Percentiles rank a stretch among this genome's conserved stretches.
Evolutionary conservation across 2,329 filamentous ascomycete species (phyloP).

Genomic region (Sphaerostilbella broomeana): DNA sequence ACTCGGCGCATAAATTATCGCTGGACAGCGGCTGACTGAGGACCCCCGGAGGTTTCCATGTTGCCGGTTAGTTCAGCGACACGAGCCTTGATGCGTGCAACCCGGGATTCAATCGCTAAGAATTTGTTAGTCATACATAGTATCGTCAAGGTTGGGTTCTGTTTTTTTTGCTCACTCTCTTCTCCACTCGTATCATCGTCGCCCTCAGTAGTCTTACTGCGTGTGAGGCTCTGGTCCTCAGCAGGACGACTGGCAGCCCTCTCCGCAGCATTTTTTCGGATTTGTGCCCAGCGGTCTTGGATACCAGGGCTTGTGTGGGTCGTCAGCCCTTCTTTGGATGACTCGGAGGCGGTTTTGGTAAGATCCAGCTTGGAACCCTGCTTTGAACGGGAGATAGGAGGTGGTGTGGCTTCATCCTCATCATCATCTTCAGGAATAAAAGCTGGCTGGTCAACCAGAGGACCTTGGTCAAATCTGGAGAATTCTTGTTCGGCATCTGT

Average conservation of each 20-base stretch:
- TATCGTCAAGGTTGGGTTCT: neutral
- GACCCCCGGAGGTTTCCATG: conserved; percentile 61
- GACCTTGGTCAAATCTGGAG: conserved; percentile 77
- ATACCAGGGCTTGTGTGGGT: conserved; percentile 29
- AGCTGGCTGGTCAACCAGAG: conserved; percentile 77
- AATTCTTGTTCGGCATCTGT: conserved; percentile 55
- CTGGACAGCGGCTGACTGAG: conserved; percentile 18
- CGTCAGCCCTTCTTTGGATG: conserved; percentile 28
- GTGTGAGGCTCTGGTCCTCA: conserved; percentile 56
- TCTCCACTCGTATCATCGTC: conserved; percentile 92
- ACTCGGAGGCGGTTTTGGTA: conserved; percentile 21
- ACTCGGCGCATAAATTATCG: conserved; percentile 12
- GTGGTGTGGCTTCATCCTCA: conserved; percentile 43
- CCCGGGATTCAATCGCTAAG: conserved; percentile 89
- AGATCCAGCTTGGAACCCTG: conserved; percentile 5
- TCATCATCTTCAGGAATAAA: conserved; percentile 60
- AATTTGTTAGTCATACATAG: conserved; percentile 18
- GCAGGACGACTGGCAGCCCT: conserved; percentile 60
- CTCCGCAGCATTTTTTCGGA: conserved; percentile 87
- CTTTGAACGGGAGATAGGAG: conserved; percentile 42
- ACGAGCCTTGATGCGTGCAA: conserved; percentile 94
- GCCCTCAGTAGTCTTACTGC: conserved; percentile 52
- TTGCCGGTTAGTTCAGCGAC: conserved; percentile 90
- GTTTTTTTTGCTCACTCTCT: conserved; percentile 64
- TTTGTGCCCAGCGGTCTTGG: conserved; percentile 88